These are phyloP conservation scores for Oxyria digyna DNA, from an alignment of 148 eudicot genomes.

Conservation along the genomic window DNA sequence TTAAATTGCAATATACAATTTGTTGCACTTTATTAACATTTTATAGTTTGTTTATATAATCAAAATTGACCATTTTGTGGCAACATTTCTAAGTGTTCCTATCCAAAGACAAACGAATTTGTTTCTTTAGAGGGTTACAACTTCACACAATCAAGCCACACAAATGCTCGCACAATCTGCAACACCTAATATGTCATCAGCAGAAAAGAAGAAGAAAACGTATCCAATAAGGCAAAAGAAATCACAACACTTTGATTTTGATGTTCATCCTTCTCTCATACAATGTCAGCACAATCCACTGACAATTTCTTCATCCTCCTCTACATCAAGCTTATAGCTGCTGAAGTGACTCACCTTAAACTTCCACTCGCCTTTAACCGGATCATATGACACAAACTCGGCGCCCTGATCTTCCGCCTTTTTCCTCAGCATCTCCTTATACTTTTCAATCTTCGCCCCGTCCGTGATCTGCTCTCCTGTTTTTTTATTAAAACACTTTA, in stretches of 20 bases:
- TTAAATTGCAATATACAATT: no score
- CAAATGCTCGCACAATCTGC: neutral
- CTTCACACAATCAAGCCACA: neutral
- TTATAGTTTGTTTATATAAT: neutral
- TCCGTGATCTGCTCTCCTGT: conserved; percentile 53
- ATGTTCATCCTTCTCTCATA: neutral
- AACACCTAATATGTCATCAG: neutral
- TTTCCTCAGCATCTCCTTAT: conserved; percentile 74
- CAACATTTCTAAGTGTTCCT: neutral
- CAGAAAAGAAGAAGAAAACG: neutral
- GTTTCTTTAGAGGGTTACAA: neutral
- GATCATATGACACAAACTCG: conserved; percentile 74
- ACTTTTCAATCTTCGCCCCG: conserved; percentile 68
- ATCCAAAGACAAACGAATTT: no score
- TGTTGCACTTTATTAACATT: no score
- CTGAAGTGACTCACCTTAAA: conserved; percentile 68
- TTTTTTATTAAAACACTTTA: conserved; percentile 71
- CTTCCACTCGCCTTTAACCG: conserved; percentile 84
- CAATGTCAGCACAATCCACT: no score
- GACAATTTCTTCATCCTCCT: neutral
- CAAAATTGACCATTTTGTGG: neutral
- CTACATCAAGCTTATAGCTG: neutral
- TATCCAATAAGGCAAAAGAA: neutral
- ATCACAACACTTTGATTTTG: no score
- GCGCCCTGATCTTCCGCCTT: conserved; percentile 92